phyloP scores from a whole-genome alignment of 176 grass and related monocot genomes.

The Aegilops bicornis region DNA sequence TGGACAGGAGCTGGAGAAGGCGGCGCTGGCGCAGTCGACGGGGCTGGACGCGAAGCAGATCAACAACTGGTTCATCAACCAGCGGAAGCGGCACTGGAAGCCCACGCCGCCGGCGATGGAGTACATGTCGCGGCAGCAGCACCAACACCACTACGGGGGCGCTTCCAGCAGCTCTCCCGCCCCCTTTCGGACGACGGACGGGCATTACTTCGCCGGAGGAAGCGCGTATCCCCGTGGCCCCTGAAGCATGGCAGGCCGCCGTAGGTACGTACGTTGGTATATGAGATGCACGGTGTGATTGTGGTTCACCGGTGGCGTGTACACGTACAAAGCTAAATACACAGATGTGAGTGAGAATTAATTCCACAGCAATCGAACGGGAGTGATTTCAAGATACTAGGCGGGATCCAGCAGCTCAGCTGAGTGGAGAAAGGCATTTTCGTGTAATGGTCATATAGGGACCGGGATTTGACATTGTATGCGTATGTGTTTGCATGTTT shows the following conservation, averaged over 20 bases:
- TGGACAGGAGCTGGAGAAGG: conserved; percentile 68
- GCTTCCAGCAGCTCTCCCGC: conserved; percentile 28
- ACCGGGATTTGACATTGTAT: neutral
- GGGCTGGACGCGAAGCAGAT: conserved; percentile 89
- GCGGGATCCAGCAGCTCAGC: neutral
- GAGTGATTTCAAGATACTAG: neutral
- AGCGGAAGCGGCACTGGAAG: conserved; percentile 91
- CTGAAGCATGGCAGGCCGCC: neutral
- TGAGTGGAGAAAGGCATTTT: neutral
- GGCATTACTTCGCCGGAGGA: conserved; percentile 53
- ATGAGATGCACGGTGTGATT: neutral
- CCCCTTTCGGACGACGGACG: conserved; percentile 39
- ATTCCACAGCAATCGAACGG: neutral
- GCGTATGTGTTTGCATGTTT: neutral
- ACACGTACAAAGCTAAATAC: neutral
- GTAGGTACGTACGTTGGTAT: neutral
- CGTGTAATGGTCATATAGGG: neutral
- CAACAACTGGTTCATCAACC: conserved; percentile 98
- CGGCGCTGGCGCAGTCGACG: conserved; percentile 59
- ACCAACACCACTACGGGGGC: neutral
- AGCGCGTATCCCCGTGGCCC: conserved; percentile 32
- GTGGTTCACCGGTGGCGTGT: neutral
- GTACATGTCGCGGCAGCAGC: neutral
- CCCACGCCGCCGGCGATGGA: conserved; percentile 45
- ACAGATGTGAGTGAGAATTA: neutral